Percentiles rank a stretch among this genome's conserved stretches.
These are phyloP conservation scores for Cordyceps farinosa DNA, from an alignment of 2,329 filamentous ascomycete genomes.

Conservation along the genomic window DNA sequence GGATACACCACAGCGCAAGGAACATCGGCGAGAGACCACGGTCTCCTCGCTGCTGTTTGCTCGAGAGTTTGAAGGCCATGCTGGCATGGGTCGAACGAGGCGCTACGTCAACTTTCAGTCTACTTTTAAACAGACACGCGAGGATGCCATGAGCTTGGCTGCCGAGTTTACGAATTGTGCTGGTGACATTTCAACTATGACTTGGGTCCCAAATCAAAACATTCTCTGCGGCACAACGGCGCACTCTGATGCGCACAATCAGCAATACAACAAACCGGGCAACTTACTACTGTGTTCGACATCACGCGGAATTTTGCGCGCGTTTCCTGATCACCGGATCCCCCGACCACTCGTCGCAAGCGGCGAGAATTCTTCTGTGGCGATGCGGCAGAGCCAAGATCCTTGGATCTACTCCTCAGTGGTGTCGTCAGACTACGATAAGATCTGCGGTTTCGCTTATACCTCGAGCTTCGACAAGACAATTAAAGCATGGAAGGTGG, in stretches of 20 bases:
- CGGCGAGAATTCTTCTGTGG: slow-evolving; percentile 52
- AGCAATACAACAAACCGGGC: slow-evolving; percentile 63
- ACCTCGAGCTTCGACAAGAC: slow-evolving; percentile 61
- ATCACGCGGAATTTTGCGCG: slow-evolving; percentile 40
- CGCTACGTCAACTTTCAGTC: slow-evolving; percentile 43
- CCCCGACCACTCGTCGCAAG: slow-evolving; percentile 49
- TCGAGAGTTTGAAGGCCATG: slow-evolving; percentile 47
- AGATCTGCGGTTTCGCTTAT: slow-evolving; percentile 43
- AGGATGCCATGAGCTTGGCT: slow-evolving; percentile 50
- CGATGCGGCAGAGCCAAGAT: slow-evolving; percentile 57
- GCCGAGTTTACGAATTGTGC: slow-evolving; percentile 59
- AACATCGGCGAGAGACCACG: slow-evolving; percentile 19
- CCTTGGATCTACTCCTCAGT: slow-evolving; percentile 64
- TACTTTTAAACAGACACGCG: slow-evolving; percentile 42
- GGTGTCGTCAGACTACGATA: slow-evolving; percentile 56
- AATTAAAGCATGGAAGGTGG: slow-evolving; percentile 56
- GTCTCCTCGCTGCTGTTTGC: slow-evolving; percentile 44
- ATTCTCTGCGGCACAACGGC: slow-evolving; percentile 61
- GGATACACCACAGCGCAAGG: neutral
- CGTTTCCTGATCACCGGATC: slow-evolving; percentile 56
- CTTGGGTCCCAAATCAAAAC: slow-evolving; percentile 51
- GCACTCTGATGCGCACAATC: slow-evolving; percentile 60
- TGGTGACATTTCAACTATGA: slow-evolving; percentile 56
- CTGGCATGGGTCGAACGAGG: slow-evolving; percentile 39
- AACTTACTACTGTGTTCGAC: slow-evolving; percentile 57